phyloP scores from a whole-genome alignment of 1,284 basidiomycete species.

The Fomes fomentarius region DNA sequence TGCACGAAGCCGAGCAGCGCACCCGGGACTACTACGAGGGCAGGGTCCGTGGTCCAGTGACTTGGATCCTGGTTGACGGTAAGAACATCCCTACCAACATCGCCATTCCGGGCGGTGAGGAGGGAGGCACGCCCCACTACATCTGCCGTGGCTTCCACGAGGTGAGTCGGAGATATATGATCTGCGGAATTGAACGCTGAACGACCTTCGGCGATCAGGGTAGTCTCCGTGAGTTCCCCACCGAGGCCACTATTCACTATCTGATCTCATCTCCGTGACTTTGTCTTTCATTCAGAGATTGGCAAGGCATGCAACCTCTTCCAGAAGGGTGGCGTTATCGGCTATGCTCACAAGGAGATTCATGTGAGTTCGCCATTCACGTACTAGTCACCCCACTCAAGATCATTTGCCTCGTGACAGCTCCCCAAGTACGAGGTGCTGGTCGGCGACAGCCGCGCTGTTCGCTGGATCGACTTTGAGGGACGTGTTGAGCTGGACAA shows the following conservation, averaged over 20 bases:
- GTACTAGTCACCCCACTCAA: too few relatives aligned
- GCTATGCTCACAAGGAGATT: constrained; percentile 58
- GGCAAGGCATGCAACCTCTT: constrained; percentile 65
- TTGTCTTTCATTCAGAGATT: constrained; percentile 48
- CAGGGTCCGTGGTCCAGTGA: constrained; percentile 51
- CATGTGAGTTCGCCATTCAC: constrained; percentile 46
- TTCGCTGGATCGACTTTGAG: constrained; percentile 58
- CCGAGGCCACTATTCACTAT: constrained; percentile 6
- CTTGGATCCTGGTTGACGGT: constrained; percentile 65
- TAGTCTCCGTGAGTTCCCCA: constrained; percentile 54
- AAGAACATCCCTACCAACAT: constrained; percentile 54
- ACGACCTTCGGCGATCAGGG: constrained; percentile 40
- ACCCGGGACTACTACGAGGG: constrained; percentile 49
- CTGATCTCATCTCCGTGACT: constrained; percentile 13
- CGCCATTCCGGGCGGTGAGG: constrained; percentile 61
- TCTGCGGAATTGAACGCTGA: constrained; percentile 14
- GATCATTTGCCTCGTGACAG: constrained; percentile 42
- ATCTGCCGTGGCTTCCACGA: constrained; percentile 63
- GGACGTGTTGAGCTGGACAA: constrained; percentile 48
- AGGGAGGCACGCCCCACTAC: constrained; percentile 55
- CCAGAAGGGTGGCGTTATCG: constrained; percentile 63
- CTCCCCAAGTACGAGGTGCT: constrained; percentile 66
- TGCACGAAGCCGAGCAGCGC: constrained; percentile 56
- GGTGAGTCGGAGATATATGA: constrained; percentile 39
- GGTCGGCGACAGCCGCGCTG: constrained; percentile 58